Conservation (phyloP, 225 moss, liverwort and hornwort species). For the Pleurozium schreberi region DNA sequence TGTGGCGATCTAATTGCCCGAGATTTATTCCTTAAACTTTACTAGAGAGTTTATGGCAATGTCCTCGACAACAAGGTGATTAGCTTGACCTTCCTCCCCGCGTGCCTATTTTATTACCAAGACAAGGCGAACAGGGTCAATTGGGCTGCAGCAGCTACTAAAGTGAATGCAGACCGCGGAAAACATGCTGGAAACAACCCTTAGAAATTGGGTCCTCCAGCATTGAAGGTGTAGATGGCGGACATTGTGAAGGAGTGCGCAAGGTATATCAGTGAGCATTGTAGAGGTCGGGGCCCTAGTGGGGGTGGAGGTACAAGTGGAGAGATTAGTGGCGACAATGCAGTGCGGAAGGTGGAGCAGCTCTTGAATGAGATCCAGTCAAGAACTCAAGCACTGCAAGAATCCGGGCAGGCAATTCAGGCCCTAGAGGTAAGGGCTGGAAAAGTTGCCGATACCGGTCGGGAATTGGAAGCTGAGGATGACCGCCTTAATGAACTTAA, state of each 20-base stretch:
- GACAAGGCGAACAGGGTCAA: neutral
- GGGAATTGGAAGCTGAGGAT: neutral
- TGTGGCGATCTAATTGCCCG: neutral
- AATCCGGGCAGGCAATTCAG: accelerated
- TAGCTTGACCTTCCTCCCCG: neutral
- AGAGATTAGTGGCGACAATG: neutral
- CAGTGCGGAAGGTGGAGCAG: neutral
- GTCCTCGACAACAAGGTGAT: neutral
- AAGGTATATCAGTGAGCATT: neutral
- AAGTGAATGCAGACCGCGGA: neutral
- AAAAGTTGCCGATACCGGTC: accelerated
- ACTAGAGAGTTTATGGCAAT: neutral
- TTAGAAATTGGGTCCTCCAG: neutral
- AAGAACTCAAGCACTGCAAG: neutral
- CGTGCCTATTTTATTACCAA: neutral
- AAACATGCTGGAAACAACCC: neutral
- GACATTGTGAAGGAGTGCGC: neutral
- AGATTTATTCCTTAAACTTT: neutral
- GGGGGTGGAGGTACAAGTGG: neutral
- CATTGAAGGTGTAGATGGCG: neutral
- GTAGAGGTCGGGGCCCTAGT: neutral
- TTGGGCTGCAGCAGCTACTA: neutral
- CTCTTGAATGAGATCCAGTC: neutral
- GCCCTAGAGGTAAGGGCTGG: accelerated
- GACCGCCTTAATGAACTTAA: neutral